A percentile compares a stretch with the other conserved stretches of the same genome.
Conservation (phyloP, 306 rosid species). For the Inga laurina region DNA sequence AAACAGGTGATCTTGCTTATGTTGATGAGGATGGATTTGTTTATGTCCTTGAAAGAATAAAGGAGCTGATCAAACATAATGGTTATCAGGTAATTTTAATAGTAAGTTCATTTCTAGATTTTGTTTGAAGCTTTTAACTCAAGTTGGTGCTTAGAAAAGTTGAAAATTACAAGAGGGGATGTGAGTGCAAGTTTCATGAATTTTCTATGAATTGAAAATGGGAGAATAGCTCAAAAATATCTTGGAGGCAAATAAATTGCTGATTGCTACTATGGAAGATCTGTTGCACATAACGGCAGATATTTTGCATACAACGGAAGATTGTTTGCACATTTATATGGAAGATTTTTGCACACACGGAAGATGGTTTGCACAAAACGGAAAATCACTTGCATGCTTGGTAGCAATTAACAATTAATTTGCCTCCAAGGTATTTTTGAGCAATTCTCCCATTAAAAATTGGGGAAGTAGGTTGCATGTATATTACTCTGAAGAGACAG, state of each 20-base stretch:
- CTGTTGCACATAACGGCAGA: too few relatives aligned
- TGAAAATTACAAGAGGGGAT: background rate
- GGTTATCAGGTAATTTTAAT: constrained; percentile 74
- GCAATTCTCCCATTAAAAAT: background rate
- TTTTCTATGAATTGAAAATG: background rate
- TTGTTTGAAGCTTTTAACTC: background rate
- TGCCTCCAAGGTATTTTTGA: too few relatives aligned
- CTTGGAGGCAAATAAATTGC: too few relatives aligned
- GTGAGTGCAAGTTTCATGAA: background rate
- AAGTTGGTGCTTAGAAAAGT: background rate
- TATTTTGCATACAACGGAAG: too few relatives aligned
- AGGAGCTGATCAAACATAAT: constrained; percentile 89
- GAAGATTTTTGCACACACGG: too few relatives aligned
- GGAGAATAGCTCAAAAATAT: background rate
- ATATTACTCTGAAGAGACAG: background rate
- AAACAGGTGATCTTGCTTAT: constrained; percentile 83
- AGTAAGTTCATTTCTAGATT: background rate
- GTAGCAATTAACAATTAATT: too few relatives aligned
- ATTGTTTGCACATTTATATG: too few relatives aligned
- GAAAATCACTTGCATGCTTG: too few relatives aligned
- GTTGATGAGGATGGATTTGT: constrained; percentile 72
- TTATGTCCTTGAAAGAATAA: constrained; percentile 69
- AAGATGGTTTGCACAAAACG: too few relatives aligned
- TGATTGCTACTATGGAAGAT: too few relatives aligned
- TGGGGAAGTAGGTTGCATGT: background rate